Base-by-base conservation (phyloP, 768 basidiomycete species). In the Hygrocybe punicea region DNA sequence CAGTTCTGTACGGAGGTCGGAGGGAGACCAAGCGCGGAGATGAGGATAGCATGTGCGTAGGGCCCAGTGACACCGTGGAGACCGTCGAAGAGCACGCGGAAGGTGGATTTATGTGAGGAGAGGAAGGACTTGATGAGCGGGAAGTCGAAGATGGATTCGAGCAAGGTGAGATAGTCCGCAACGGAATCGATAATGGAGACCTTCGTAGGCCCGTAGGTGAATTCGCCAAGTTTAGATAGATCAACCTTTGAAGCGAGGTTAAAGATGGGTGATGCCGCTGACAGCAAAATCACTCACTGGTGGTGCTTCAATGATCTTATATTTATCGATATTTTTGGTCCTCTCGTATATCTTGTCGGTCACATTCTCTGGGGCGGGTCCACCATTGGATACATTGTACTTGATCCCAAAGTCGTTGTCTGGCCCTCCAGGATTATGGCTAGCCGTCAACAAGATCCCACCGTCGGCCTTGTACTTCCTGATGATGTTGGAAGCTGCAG, bases 381-480 rank as follows among this genome's bases (percentile, higher is more conserved):
- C 97, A 59, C 97, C 97, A 65, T 99, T 99, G 37, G 88, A 87
- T 48, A 93, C 89, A 73, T 99, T 99, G 80, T 97, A 99, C 76
- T 99, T 98, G 84, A 99, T 98, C 48, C 97, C 97, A 71, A 98
- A 99, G 73, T 99, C 97, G 65, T 91, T 89, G 68, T 93, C 83
- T n/a, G 97, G 97, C 21, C 97, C 97, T 54, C 97, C 97, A 16
- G 97, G 95, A 73, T 99, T 99, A 80, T 99, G 97, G 59, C 86
- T 89, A 16, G 97, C 97, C 5, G 97, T 99, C 62, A 99, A 80
- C 53, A 99, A 81, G 73, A 99, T 99, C 61, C 97, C 97, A 45
- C 97, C 97, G 64, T 91, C 84, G 4, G 95, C 95, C 73, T 97
- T 93, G 79, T 93, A 93, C 65, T 93, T 93, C 61, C 97, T 81